Percentiles rank a stretch among this genome's conserved stretches.
phyloP scores from a whole-genome alignment of 495 filamentous ascomycete genomes.

The Tetracladium marchalianum region DNA sequence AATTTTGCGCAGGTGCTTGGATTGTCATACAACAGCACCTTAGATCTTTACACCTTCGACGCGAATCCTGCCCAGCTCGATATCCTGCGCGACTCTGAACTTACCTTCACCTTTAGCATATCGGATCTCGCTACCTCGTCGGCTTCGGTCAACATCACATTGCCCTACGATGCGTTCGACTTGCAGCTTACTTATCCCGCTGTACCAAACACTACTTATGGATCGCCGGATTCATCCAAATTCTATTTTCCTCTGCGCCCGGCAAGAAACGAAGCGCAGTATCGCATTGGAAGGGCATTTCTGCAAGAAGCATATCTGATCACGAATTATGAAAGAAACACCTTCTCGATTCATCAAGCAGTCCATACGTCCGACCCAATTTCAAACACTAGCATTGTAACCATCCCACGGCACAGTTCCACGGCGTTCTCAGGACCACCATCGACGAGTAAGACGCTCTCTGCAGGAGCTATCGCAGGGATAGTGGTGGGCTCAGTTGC shows the following conservation, averaged over 20 bases:
- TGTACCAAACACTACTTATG: constrained; percentile 31
- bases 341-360: constrained; percentile 51
- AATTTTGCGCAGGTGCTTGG: constrained; percentile 50
- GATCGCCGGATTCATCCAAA: constrained; percentile 24
- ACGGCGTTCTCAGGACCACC: constrained; percentile 33
- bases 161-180: constrained; percentile 56
- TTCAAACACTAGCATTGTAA: constrained; percentile 34
- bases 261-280: constrained; percentile 39
- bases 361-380: constrained; percentile 35
- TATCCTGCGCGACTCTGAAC: constrained; percentile 12
- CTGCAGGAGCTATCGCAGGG: constrained; percentile 33
- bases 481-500: constrained; percentile 28
- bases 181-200: constrained; percentile 46
- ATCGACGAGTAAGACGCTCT: constrained; percentile 38
- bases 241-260: constrained; percentile 55
- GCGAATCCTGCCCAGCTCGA: constrained; percentile 21
- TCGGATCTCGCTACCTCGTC: constrained; percentile 19
- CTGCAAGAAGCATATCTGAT: constrained; percentile 63
- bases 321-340: constrained; percentile 52
- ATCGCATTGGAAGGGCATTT: constrained; percentile 58
- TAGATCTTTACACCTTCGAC: constrained; percentile 36
- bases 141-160: constrained; percentile 47
- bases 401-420: constrained; percentile 34
- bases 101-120: constrained; percentile 43
- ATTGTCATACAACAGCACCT: constrained; percentile 43